These are phyloP conservation scores for Vitis riparia DNA, from an alignment of 164 flowering plant species.

Conservation along the genomic window DNA sequence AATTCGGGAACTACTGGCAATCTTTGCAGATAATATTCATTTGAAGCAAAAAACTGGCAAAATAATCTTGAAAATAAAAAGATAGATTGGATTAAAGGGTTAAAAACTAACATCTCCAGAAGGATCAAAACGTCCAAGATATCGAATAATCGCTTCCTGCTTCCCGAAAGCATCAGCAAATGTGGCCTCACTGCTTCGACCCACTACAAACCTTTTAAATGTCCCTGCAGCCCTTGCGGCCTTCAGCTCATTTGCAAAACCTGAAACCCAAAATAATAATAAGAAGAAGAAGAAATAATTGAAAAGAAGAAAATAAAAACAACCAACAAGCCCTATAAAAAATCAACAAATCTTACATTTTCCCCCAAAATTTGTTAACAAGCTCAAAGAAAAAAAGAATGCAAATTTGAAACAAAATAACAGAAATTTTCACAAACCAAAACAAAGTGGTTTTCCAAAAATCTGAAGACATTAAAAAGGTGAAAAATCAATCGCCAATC, in stretches of 20 bases:
- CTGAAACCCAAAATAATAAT: conserved; percentile 31
- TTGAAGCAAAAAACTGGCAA: no score
- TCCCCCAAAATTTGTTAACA: no score
- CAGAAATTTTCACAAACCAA: no score
- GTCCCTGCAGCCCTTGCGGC: conserved; percentile 65
- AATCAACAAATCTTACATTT: not conserved
- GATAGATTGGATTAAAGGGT: not conserved
- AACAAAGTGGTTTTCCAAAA: no score
- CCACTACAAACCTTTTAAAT: conserved; percentile 72
- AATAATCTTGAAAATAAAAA: no score
- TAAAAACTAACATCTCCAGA: conserved; percentile 70
- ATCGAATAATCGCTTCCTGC: conserved; percentile 79
- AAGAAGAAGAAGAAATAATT: not conserved
- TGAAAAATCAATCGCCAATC: no score
- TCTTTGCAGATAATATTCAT: no score
- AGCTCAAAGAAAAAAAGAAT: no score
- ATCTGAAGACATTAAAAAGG: no score
- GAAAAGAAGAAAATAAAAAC: not conserved
- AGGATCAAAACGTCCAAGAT: conserved; percentile 71
- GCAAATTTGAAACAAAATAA: no score
- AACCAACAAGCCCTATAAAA: not conserved
- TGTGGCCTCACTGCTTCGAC: conserved; percentile 84
- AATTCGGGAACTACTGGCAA: no score
- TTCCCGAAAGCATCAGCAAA: conserved; percentile 84
- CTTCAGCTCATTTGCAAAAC: conserved; percentile 74